Percentiles rank a stretch among this genome's conserved stretches.
Conservation (phyloP, 371 early-diverging fungal species). For the Rhizopus delemar region DNA sequence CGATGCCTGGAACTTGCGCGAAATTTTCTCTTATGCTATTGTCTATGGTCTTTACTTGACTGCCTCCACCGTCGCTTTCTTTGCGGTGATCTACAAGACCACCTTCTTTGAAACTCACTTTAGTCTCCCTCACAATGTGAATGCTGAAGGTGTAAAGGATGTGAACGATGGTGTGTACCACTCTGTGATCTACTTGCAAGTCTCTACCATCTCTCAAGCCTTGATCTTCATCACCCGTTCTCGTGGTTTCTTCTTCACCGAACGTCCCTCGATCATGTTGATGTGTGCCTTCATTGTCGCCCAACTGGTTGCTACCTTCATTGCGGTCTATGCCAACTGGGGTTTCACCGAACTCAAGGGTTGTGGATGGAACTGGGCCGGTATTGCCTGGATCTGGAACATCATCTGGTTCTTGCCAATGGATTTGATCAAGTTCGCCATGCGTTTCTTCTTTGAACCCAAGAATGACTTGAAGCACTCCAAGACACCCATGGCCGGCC, state of each 20-base stretch:
- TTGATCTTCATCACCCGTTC: constrained; percentile 67
- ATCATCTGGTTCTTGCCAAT: constrained; percentile 75
- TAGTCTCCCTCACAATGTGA: constrained; percentile 29
- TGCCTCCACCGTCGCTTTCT: constrained; percentile 60
- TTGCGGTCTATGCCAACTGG: constrained; percentile 66
- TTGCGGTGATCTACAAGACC: constrained; percentile 46
- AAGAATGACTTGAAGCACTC: constrained; percentile 40
- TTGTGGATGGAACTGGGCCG: constrained; percentile 64
- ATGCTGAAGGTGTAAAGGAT: constrained; percentile 35
- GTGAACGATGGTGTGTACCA: constrained; percentile 52
- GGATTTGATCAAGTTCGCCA: constrained; percentile 75
- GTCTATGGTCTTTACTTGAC: constrained; percentile 61
- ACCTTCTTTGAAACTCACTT: constrained; percentile 45
- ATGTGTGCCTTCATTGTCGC: constrained; percentile 57
- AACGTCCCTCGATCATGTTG: constrained; percentile 60
- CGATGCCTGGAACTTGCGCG: constrained; percentile 61
- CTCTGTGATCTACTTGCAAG: constrained; percentile 61
- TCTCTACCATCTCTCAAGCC: constrained; percentile 62
- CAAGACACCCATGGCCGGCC: constrained; percentile 39
- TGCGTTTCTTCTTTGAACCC: constrained; percentile 60
- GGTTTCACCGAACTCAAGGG: constrained; percentile 57
- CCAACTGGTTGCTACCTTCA: constrained; percentile 61
- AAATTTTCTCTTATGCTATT: constrained; percentile 61
- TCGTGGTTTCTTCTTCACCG: constrained; percentile 60
- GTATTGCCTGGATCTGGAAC: constrained; percentile 79